A percentile compares a stretch with the other conserved stretches of the same genome.
These are phyloP conservation scores for Hirschfeldia incana DNA, from an alignment of 345 rosid genomes.

Conservation along the genomic window DNA sequence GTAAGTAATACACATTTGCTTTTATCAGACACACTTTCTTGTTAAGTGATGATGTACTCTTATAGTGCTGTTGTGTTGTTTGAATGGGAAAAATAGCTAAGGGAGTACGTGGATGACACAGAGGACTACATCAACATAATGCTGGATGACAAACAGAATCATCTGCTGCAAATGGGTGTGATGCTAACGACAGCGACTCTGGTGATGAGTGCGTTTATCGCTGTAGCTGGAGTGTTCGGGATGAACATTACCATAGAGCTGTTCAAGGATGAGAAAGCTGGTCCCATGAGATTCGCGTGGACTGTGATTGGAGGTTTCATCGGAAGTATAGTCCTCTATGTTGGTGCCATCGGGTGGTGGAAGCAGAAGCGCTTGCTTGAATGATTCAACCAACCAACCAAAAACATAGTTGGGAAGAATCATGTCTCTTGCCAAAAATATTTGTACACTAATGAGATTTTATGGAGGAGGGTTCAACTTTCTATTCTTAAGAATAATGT, in stretches of 20 bases:
- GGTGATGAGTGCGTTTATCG: slow-evolving; percentile 66
- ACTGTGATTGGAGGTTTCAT: slow-evolving; percentile 67
- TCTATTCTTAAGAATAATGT: neutral
- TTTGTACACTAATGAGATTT: neutral
- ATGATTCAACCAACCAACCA: slow-evolving; percentile 21
- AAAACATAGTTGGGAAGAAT: neutral
- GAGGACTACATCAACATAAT: slow-evolving; percentile 95
- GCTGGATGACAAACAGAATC: slow-evolving; percentile 96
- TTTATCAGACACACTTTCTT: neutral
- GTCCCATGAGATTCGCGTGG: slow-evolving; percentile 61
- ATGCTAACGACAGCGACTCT: slow-evolving; percentile 90
- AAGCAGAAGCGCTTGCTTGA: slow-evolving; percentile 78
- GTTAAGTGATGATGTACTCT: neutral
- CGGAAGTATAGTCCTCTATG: slow-evolving; percentile 64
- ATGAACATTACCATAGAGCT: slow-evolving; percentile 69
- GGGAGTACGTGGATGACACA: slow-evolving; percentile 94
- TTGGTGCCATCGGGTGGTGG: slow-evolving; percentile 80
- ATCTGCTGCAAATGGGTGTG: slow-evolving; percentile 94
- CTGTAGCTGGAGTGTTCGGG: slow-evolving; percentile 70
- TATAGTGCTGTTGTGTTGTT: slow-evolving; percentile 13
- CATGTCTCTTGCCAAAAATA: neutral
- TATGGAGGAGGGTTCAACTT: neutral
- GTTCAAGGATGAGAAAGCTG: slow-evolving; percentile 34
- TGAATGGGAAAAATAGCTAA: slow-evolving; percentile 51
- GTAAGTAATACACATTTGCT: slow-evolving; percentile 43